Conservation (phyloP, 495 filamentous ascomycete genomes). For the Tetracladium setigerum region DNA sequence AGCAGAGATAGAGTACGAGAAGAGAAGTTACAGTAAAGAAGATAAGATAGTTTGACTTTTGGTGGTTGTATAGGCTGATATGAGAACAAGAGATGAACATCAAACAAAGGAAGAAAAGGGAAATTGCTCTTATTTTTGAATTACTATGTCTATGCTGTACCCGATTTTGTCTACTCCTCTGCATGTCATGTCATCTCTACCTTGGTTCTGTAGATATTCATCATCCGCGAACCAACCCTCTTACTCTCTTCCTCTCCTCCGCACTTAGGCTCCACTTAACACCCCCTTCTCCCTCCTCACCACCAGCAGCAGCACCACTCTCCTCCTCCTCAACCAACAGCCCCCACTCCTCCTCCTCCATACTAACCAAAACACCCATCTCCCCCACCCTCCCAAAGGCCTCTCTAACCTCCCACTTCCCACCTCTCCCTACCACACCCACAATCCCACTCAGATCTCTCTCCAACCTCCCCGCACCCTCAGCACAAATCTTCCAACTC, state of each 20-base stretch:
- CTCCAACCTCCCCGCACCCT: constrained; percentile 83
- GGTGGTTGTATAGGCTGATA: no score
- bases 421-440: constrained; percentile 63
- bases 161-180: no score
- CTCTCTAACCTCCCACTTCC: constrained; percentile 73
- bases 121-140: no score
- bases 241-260: constrained; percentile 45
- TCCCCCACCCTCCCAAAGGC: constrained; percentile 73
- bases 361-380: constrained; percentile 83
- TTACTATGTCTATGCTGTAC: no score
- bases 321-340: constrained; percentile 41
- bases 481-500: constrained; percentile 72
- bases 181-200: background rate
- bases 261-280: constrained; percentile 47
- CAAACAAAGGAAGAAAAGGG: no score
- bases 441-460: constrained; percentile 79
- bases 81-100: no score
- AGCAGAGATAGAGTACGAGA: no score
- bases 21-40: no score
- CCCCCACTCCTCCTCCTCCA: constrained; percentile 98
- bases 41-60: no score
- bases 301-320: no score
- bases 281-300: constrained; percentile 30
- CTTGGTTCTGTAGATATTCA: no score
- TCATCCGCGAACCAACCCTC: constrained; percentile 43